These are phyloP conservation scores for Phytophthora sp. DNA, from an alignment of 352 stramenopile genomes.

Conservation along the genomic window DNA sequence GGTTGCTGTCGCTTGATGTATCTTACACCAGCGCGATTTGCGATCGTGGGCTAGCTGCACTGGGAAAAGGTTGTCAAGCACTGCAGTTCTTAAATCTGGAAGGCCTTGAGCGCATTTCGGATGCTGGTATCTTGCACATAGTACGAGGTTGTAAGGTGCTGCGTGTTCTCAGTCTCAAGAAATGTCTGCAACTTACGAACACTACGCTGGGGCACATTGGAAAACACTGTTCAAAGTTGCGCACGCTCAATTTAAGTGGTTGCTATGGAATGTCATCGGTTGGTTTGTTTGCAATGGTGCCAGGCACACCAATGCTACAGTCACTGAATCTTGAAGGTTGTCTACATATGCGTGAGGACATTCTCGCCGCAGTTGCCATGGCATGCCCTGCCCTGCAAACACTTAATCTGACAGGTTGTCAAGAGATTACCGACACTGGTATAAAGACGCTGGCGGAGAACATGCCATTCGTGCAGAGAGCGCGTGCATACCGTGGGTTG, in stretches of 20 bases:
- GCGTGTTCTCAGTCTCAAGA: slow-evolving; percentile 65
- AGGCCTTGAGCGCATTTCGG: slow-evolving; percentile 60
- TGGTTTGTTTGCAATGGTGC: slow-evolving; percentile 58
- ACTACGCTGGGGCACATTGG: slow-evolving; percentile 53
- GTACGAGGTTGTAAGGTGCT: slow-evolving; percentile 56
- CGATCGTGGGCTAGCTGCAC: slow-evolving; percentile 58
- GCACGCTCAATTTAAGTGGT: slow-evolving; percentile 61
- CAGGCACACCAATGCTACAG: slow-evolving; percentile 59
- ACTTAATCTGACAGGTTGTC: slow-evolving; percentile 76
- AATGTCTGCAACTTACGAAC: slow-evolving; percentile 70
- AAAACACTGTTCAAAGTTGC: slow-evolving; percentile 50
- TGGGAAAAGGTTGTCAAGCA: slow-evolving; percentile 51
- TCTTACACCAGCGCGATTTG: slow-evolving; percentile 64
- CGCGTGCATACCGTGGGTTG: slow-evolving; percentile 59
- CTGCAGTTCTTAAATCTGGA: slow-evolving; percentile 84
- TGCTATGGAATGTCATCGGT: slow-evolving; percentile 67
- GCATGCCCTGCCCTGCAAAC: slow-evolving; percentile 62
- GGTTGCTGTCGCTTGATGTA: slow-evolving; percentile 71
- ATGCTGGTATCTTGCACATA: slow-evolving; percentile 51
- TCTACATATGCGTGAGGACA: slow-evolving; percentile 69
- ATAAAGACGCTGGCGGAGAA: slow-evolving; percentile 71
- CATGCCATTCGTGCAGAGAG: slow-evolving; percentile 70
- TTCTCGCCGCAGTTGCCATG: slow-evolving; percentile 60
- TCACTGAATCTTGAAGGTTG: slow-evolving; percentile 76
- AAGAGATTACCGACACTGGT: slow-evolving; percentile 79